Conservation (phyloP, 176 grass and related monocot species). For the Juncus effusus region DNA sequence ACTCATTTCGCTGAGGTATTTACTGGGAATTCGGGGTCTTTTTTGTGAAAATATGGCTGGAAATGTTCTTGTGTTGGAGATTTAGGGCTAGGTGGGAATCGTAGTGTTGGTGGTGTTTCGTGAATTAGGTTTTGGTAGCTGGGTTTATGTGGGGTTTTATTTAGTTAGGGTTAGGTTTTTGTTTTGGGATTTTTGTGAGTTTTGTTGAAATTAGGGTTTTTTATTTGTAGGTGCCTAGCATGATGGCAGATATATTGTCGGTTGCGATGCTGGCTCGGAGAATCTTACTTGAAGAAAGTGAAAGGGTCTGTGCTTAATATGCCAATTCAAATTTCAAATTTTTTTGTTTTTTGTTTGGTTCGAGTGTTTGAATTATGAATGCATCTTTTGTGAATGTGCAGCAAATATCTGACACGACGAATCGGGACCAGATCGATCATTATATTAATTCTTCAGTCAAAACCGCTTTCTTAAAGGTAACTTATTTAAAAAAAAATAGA, state of each 20-base stretch:
- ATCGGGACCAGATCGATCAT: slow-evolving; percentile 79
- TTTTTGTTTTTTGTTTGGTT: slow-evolving; percentile 16
- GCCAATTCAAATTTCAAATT: slow-evolving; percentile 14
- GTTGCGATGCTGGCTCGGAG: slow-evolving; percentile 71
- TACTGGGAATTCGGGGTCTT: too few relatives aligned
- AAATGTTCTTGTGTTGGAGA: too few relatives aligned
- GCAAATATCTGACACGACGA: slow-evolving; percentile 56
- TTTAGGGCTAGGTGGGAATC: too few relatives aligned
- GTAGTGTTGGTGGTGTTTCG: too few relatives aligned
- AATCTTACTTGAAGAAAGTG: slow-evolving; percentile 91
- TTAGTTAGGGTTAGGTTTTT: too few relatives aligned
- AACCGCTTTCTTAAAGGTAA: slow-evolving; percentile 83
- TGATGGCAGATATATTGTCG: slow-evolving; percentile 79
- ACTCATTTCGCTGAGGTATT: slow-evolving; percentile 89
- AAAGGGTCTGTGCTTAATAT: slow-evolving; percentile 42
- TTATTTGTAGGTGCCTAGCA: slow-evolving; percentile 53
- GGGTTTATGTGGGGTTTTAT: too few relatives aligned
- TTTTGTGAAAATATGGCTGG: too few relatives aligned
- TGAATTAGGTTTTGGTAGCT: too few relatives aligned
- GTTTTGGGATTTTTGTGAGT: too few relatives aligned
- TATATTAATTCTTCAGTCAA: slow-evolving; percentile 93
- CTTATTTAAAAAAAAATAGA: too few relatives aligned
- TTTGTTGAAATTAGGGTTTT: background rate
- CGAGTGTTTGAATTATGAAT: slow-evolving; percentile 25
- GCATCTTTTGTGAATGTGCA: slow-evolving; percentile 31